Percentiles rank a stretch among this genome's conserved stretches.
phyloP scores from a whole-genome alignment of 768 basidiomycete species.

The Collybia sordida region DNA sequence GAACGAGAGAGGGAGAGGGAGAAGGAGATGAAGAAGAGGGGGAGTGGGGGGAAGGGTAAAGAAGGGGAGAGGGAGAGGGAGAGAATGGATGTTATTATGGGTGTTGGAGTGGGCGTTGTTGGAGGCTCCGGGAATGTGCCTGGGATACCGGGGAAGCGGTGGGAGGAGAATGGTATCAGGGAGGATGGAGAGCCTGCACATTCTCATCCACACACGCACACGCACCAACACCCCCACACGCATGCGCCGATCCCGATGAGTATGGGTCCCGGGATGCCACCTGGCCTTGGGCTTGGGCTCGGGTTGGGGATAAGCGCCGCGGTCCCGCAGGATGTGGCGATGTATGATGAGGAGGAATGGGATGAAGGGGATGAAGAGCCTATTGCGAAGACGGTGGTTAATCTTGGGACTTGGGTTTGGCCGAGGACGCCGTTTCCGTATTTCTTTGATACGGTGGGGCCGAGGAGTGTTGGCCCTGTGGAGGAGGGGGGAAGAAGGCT shows the following conservation, averaged over 20 bases:
- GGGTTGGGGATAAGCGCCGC: background rate
- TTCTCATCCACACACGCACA: background rate
- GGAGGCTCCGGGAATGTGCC: too few relatives aligned
- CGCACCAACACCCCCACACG: background rate
- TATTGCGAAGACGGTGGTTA: constrained; percentile 29
- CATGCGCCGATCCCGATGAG: background rate
- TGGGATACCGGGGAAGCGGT: background rate
- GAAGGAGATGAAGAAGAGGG: background rate
- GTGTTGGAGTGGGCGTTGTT: background rate
- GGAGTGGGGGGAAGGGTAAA: background rate
- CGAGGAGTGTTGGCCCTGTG: background rate
- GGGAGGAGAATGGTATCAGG: background rate
- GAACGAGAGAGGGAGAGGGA: constrained; percentile 1
- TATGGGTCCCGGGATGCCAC: too few relatives aligned
- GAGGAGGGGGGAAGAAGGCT: constrained; percentile 16
- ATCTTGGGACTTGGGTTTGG: constrained; percentile 59
- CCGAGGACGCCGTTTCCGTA: constrained; percentile 62
- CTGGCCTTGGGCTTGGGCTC: background rate
- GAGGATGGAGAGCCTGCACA: background rate
- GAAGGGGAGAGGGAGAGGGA: constrained; percentile 1
- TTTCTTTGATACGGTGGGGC: constrained; percentile 31
- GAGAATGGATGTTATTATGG: background rate
- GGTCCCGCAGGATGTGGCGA: background rate
- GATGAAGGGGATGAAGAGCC: constrained; percentile 20
- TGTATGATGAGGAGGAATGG: background rate